phyloP scores from a whole-genome alignment of 1,284 basidiomycete species.

The Amylostereum chailletii region DNA sequence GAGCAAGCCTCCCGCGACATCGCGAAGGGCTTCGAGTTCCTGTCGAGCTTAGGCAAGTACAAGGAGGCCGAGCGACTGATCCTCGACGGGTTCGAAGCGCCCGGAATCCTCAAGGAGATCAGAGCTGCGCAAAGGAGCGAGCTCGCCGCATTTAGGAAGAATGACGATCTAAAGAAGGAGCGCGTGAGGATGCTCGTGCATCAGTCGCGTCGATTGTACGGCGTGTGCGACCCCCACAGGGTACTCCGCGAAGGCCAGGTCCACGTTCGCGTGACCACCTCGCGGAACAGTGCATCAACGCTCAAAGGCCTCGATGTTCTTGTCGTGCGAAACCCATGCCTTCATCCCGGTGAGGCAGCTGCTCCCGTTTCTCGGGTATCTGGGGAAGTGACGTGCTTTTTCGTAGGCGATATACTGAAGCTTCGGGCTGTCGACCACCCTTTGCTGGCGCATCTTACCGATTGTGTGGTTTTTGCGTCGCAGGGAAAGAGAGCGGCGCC shows the following conservation, averaged over 20 bases:
- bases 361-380: background rate
- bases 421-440: conserved; percentile 45
- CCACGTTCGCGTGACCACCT: conserved; percentile 46
- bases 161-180: conserved; percentile 32
- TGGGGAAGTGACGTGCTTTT: background rate
- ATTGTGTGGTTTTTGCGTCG: conserved; percentile 58
- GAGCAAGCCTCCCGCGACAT: conserved; percentile 34
- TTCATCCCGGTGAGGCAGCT: conserved; percentile 46
- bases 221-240: conserved; percentile 57
- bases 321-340: conserved; percentile 56
- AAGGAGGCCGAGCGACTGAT: conserved; percentile 41
- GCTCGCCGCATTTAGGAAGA: conserved; percentile 42
- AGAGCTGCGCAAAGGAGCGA: conserved; percentile 37
- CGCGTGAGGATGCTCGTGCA: conserved; percentile 50
- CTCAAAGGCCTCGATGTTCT: conserved; percentile 51
- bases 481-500: conserved; percentile 53
- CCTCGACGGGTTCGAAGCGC: conserved; percentile 43
- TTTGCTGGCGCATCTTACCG: conserved; percentile 43
- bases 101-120: conserved; percentile 29
- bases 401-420: conserved; percentile 51
- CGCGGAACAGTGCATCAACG: conserved; percentile 41
- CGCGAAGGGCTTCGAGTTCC: conserved; percentile 43
- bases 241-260: conserved; percentile 55
- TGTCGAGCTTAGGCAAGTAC: conserved; percentile 40
- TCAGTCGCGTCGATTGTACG: conserved; percentile 51